phyloP scores from a whole-genome alignment of 176 grass and related monocot species.

The Rhynchospora pubera region DNA sequence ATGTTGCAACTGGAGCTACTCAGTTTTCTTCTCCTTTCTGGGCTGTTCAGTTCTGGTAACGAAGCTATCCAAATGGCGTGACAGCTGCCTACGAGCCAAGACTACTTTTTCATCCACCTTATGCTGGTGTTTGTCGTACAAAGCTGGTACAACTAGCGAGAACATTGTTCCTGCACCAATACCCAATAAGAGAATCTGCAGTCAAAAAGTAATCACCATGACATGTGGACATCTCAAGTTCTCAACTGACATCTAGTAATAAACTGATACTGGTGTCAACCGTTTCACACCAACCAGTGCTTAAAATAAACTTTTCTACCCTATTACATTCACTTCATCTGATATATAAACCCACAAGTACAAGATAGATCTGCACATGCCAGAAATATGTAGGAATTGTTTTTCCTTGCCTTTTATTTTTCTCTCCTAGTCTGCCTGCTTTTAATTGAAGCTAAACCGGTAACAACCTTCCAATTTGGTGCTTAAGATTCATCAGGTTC shows the following conservation, averaged over 20 bases:
- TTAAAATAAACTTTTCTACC: background rate
- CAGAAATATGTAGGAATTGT: background rate
- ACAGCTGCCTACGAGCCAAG: slow-evolving; percentile 44
- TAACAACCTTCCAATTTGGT: background rate
- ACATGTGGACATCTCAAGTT: too few species aligned
- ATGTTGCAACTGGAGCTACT: slow-evolving; percentile 30
- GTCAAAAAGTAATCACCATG: too few species aligned
- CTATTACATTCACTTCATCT: background rate
- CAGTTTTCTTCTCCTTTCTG: slow-evolving; percentile 81
- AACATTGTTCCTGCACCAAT: slow-evolving; percentile 42
- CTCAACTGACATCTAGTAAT: background rate
- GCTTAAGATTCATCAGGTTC: background rate
- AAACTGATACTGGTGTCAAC: background rate
- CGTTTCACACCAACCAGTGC: background rate
- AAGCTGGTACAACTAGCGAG: slow-evolving; percentile 48
- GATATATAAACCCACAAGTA: background rate
- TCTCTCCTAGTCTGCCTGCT: background rate
- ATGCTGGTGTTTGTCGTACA: slow-evolving; percentile 92
- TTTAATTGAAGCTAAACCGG: too few species aligned
- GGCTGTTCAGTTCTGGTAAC: slow-evolving; percentile 36
- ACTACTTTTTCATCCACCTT: slow-evolving; percentile 71
- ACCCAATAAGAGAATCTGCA: background rate
- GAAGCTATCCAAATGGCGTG: slow-evolving; percentile 35
- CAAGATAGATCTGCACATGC: background rate
- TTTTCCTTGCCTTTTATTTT: background rate